A percentile compares a stretch with the other conserved stretches of the same genome.
Conservation (phyloP, 2,329 filamentous ascomycete species). For the Davidsoniella eucalypti region DNA sequence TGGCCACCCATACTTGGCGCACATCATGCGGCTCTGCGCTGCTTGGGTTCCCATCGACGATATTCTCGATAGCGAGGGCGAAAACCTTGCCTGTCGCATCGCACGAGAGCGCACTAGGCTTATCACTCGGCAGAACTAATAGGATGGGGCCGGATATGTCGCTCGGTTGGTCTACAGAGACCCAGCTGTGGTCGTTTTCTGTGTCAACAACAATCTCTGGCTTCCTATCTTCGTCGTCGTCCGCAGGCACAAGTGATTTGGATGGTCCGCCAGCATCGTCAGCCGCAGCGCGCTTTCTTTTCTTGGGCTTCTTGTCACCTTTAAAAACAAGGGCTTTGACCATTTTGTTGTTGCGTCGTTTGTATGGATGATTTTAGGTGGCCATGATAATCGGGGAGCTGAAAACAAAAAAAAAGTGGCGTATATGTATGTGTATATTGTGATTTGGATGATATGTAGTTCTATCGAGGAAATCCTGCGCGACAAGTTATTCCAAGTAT, state of each 20-base stretch:
- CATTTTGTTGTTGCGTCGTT: slow-evolving; percentile 30
- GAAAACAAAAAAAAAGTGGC: no score
- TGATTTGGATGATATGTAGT: background rate
- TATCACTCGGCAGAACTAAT: slow-evolving; percentile 62
- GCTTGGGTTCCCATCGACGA: slow-evolving; percentile 64
- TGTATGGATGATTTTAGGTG: background rate
- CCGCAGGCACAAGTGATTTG: background rate
- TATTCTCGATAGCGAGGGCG: slow-evolving; percentile 65
- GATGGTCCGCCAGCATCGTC: slow-evolving; percentile 2
- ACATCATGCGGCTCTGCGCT: slow-evolving; percentile 93
- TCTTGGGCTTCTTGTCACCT: slow-evolving; percentile 89
- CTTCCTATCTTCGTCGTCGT: slow-evolving; percentile 10
- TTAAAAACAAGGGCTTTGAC: slow-evolving; percentile 89
- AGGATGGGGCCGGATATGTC: slow-evolving; percentile 74
- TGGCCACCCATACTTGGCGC: slow-evolving; percentile 87
- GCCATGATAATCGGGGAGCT: background rate
- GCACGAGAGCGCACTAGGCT: slow-evolving; percentile 61
- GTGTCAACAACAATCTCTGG: slow-evolving; percentile 18
- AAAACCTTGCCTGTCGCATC: slow-evolving; percentile 82
- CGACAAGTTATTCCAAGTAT: no score
- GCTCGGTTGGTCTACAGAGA: slow-evolving; percentile 55
- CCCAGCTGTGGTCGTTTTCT: slow-evolving; percentile 73
- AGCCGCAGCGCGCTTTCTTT: slow-evolving; percentile 51
- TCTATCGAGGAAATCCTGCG: background rate
- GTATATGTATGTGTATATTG: no score